Percentiles rank a stretch among this genome's conserved stretches.
Evolutionary conservation across 2,329 filamentous ascomycete species (phyloP).

Genomic region (Sporothrix schenckii): DNA sequence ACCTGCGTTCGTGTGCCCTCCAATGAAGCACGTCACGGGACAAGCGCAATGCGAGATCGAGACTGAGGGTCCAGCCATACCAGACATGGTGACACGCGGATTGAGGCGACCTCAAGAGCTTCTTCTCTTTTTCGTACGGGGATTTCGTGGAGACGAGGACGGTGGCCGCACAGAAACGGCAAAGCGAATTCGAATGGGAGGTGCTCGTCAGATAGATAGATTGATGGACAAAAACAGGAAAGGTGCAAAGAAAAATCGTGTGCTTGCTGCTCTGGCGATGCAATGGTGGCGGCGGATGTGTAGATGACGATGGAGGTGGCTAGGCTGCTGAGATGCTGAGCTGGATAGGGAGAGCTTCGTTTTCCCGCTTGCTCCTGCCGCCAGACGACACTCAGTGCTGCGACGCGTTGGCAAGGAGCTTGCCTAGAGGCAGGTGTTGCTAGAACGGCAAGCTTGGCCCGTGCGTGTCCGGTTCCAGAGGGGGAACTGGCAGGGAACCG

Average conservation of each 20-base stretch:
- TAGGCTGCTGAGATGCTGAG: slow-evolving; percentile 33
- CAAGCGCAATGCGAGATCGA: not conserved
- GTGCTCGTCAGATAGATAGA: not conserved
- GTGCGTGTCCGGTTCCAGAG: slow-evolving; percentile 26
- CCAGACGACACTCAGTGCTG: not conserved
- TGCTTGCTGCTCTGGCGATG: not conserved
- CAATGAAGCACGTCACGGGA: not conserved
- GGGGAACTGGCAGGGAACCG: not conserved
- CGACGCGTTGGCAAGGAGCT: slow-evolving; percentile 45
- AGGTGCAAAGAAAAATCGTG: not conserved
- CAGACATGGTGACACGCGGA: slow-evolving; percentile 55
- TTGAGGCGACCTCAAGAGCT: slow-evolving; percentile 27
- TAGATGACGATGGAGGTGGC: slow-evolving; percentile 16
- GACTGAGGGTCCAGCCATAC: slow-evolving; percentile 43
- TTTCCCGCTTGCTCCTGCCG: slow-evolving; percentile 19
- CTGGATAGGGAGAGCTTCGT: slow-evolving; percentile 39
- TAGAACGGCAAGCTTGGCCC: slow-evolving; percentile 31
- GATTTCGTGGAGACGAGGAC: slow-evolving; percentile 9
- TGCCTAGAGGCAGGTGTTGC: slow-evolving; percentile 40
- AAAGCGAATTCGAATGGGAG: not conserved
- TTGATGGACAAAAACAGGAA: not conserved
- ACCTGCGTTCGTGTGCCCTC: not conserved
- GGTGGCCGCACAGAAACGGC: slow-evolving; percentile 1
- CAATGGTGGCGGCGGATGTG: slow-evolving; percentile 24
- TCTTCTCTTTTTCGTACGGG: not conserved